phyloP scores from a whole-genome alignment of 805 yeast species.

The Sugiyamaella mastotermitis region DNA sequence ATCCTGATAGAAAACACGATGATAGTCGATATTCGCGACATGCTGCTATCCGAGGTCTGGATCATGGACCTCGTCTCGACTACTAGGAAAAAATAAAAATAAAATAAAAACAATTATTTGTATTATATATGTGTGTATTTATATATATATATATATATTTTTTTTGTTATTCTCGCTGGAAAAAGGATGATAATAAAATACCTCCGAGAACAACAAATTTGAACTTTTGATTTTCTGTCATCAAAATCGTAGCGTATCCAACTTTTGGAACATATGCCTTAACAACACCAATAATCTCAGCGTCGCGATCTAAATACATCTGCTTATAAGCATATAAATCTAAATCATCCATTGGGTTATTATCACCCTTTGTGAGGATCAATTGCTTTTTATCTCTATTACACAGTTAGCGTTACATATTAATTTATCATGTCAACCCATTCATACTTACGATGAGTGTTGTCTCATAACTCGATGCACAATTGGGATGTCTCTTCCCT shows the following conservation, averaged over 20 bases:
- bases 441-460: slow-evolving; percentile 43
- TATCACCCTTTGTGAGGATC: slow-evolving; percentile 91
- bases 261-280: slow-evolving; percentile 83
- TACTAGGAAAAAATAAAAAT: slow-evolving; percentile 8
- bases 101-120: not conserved
- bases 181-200: slow-evolving; percentile 62
- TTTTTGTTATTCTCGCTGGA: slow-evolving; percentile 45
- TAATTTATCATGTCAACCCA: too few relatives aligned
- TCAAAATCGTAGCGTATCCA: slow-evolving; percentile 86
- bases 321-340: slow-evolving; percentile 75
- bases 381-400: slow-evolving; percentile 45
- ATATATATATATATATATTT: not conserved
- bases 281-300: slow-evolving; percentile 80
- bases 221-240: slow-evolving; percentile 82
- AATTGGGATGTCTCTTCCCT: slow-evolving; percentile 81
- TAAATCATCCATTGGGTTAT: slow-evolving; percentile 87
- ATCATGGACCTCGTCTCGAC: slow-evolving; percentile 18
- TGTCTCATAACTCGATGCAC: slow-evolving; percentile 92
- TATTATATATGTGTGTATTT: not conserved
- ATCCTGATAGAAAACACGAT: not conserved
- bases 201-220: slow-evolving; percentile 72
- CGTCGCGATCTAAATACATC: slow-evolving; percentile 65
- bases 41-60: slow-evolving; percentile 11
- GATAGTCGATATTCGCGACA: slow-evolving; percentile 3
- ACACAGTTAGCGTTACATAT: slow-evolving; percentile 8